phyloP scores from a whole-genome alignment of 257 asterid species.

The Solanum medicagineum region DNA sequence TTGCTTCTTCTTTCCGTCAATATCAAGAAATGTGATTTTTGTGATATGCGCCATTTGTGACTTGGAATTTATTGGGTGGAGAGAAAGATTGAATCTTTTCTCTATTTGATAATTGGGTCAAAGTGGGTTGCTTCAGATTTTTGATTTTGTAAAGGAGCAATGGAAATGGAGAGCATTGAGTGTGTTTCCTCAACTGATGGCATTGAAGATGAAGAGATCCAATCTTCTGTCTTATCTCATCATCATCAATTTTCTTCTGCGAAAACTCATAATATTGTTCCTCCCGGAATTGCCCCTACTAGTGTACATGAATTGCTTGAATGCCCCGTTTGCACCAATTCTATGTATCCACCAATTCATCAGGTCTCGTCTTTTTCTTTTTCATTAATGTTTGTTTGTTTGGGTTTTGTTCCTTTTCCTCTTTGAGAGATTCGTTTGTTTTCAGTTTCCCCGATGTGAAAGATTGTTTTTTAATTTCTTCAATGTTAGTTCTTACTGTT shows the following conservation, averaged over 20 bases:
- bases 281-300: slow-evolving; percentile 46
- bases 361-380: slow-evolving; percentile 38
- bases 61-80: not conserved
- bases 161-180: slow-evolving; percentile 66
- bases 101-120: not conserved
- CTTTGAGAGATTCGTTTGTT: not conserved
- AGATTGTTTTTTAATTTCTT: not conserved
- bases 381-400: not conserved
- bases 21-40: not conserved
- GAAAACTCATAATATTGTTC: slow-evolving; percentile 26
- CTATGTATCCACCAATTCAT: slow-evolving; percentile 91
- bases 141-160: not conserved
- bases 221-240: slow-evolving; percentile 18
- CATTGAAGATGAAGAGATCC: slow-evolving; percentile 73
- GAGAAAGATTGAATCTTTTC: not conserved
- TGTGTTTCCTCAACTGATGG: slow-evolving; percentile 62
- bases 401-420: not conserved
- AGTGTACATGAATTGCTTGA: slow-evolving; percentile 84
- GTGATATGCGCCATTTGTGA: not conserved
- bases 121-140: not conserved
- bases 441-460: not conserved
- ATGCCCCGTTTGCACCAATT: slow-evolving; percentile 87
- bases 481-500: not conserved
- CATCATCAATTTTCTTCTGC: slow-evolving; percentile 22
- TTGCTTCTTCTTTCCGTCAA: not conserved